Conservation (phyloP, 202 grass and related monocot species). For the Cymbopogon flexuosus region DNA sequence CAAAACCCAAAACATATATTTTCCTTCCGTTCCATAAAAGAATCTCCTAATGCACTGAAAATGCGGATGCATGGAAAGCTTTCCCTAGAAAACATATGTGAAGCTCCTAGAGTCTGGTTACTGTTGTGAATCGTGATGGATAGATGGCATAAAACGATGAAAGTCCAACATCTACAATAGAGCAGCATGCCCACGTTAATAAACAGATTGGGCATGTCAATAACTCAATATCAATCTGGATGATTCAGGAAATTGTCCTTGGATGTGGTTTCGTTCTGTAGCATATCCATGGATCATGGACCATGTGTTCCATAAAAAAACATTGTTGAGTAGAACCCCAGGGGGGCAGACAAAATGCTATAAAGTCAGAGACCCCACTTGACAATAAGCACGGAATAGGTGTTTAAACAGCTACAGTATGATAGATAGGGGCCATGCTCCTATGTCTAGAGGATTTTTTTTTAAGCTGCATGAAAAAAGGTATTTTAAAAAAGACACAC, state of each 20-base stretch:
- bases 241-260: not conserved
- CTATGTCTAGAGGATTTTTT: not conserved
- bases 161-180: not conserved
- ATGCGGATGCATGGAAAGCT: not conserved
- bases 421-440: conserved; percentile 4
- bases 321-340: not conserved
- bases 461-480: not conserved
- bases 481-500: not conserved
- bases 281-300: conserved; percentile 12
- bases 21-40: not conserved
- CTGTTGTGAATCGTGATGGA: not conserved
- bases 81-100: not conserved
- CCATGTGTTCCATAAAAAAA: conserved; percentile 16
- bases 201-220: not conserved
- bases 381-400: not conserved
- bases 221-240: conserved; percentile 15
- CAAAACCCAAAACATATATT: not conserved
- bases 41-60: not conserved
- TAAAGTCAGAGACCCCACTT: conserved; percentile 17
- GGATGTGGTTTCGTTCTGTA: conserved; percentile 7
- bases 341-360: conserved; percentile 21
- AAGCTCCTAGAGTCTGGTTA: not conserved
- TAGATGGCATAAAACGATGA: not conserved
- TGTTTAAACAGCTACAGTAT: conserved; percentile 4
- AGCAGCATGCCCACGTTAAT: conserved; percentile 17